A percentile compares a stretch with the other conserved stretches of the same genome.
Evolutionary conservation across 192 early-diverging fungal species (phyloP).

Genomic region (Coemansia sp.): DNA sequence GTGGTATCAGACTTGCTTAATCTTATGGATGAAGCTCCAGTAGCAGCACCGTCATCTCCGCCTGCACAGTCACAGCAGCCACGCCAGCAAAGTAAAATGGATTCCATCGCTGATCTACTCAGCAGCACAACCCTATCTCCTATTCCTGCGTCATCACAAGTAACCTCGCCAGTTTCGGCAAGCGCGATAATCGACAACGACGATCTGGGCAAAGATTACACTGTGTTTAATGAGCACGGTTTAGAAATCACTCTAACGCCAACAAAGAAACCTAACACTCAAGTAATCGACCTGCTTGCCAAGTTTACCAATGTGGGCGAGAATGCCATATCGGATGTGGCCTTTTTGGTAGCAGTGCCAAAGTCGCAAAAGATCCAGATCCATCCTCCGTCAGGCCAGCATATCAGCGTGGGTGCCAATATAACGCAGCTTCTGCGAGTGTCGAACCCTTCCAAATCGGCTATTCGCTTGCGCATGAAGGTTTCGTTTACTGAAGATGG

Average conservation of each 20-base stretch:
- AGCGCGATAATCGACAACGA: slow-evolving; percentile 10
- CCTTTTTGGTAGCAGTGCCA: slow-evolving; percentile 92
- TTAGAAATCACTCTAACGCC: slow-evolving; percentile 73
- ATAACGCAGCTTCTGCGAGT: slow-evolving; percentile 82
- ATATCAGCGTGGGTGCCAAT: slow-evolving; percentile 57
- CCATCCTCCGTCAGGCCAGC: slow-evolving; percentile 69
- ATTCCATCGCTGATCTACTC: slow-evolving; percentile 76
- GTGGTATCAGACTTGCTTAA: slow-evolving; percentile 61
- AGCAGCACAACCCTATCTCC: slow-evolving; percentile 57
- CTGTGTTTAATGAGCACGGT: slow-evolving; percentile 76
- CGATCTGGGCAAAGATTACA: slow-evolving; percentile 16
- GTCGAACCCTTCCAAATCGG: slow-evolving; percentile 74
- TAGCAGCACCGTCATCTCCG: neutral
- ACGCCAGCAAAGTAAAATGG: slow-evolving; percentile 19
- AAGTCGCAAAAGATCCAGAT: slow-evolving; percentile 88
- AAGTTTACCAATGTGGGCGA: slow-evolving; percentile 67
- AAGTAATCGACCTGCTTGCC: slow-evolving; percentile 64
- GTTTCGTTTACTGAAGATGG: slow-evolving; percentile 27
- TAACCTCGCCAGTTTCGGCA: slow-evolving; percentile 1
- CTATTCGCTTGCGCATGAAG: slow-evolving; percentile 55
- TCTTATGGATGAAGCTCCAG: slow-evolving; percentile 59
- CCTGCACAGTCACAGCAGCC: slow-evolving; percentile 5
- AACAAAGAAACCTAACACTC: slow-evolving; percentile 61
- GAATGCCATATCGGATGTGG: slow-evolving; percentile 58
- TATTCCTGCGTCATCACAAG: neutral